Base-by-base conservation (phyloP, 2,329 filamentous ascomycete species). In the Aspergillus sp. region DNA sequence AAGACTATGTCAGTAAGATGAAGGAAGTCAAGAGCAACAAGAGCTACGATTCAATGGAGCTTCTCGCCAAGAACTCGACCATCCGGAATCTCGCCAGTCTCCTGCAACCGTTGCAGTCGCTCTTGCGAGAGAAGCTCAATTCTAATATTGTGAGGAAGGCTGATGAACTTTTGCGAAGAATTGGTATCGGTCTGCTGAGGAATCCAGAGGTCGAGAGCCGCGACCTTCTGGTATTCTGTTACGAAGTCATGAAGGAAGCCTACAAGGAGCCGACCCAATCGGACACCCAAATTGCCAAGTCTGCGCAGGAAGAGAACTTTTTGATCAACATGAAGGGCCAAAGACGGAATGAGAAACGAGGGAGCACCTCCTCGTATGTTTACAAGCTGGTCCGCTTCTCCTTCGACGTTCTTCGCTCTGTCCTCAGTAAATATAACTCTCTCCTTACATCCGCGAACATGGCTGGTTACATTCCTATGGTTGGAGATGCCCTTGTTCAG, bases 21-120 rank as follows among this genome's bases (percentile, higher is more conserved):
- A 96, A 96, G 75, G 95, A 99, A 76, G 89, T 99, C 56, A 98
- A 96, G 79, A 95, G 90, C 74, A 97, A 90, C 80, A 99, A 98
- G 80, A 97, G 93, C 71, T 96, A 93, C 68, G 96, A 99, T 70
- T 96, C 95, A 0, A 96, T 98, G 88, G 93, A 98, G 73, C 81
- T 98, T 15, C 82, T 98, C 63, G 89, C 95, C 24, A 90, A 88
- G 68, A 92, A 88, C 48, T 88, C 91, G 2, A 93, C 92, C 1
- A 81, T 97, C 22, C 80, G 77, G 51, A 86, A 87, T 56, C 82
- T 98, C 5, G 86, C 88, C 48, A 85, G 88, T 50, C 84, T 99
- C 4, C 82, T 97, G 51, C 82, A 82, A 53, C 96, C 95, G 1
- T 80, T 98, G 47, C 89, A 90, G 67, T 81, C 86, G 7, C 80